phyloP scores from a whole-genome alignment of 352 stramenopile species.

The Phytophthora crassamura region DNA sequence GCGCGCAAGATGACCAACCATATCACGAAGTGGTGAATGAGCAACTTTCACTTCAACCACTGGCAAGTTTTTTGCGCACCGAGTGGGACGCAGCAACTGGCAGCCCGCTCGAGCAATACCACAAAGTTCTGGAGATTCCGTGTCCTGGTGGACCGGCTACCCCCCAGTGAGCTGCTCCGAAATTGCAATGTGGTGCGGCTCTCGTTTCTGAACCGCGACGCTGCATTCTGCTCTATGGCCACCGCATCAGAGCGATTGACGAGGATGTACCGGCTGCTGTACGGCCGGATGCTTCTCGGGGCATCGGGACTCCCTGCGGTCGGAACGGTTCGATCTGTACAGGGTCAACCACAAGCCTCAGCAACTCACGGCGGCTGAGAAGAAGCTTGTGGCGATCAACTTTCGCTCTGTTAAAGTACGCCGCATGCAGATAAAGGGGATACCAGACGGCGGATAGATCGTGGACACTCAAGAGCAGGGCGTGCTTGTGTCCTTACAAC shows the following conservation, averaged over 20 bases:
- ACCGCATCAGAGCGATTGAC: slow-evolving; percentile 1
- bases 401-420: slow-evolving; percentile 1
- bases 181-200: background rate
- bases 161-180: slow-evolving; percentile 1
- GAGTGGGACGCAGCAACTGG: slow-evolving; percentile 1
- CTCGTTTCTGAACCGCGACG: slow-evolving; percentile 4
- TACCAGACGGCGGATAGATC: background rate
- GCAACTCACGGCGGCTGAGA: slow-evolving; percentile 5
- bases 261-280: background rate
- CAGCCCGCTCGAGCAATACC: slow-evolving; percentile 12
- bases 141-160: background rate
- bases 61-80: background rate
- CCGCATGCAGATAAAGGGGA: background rate
- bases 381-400: background rate
- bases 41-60: background rate
- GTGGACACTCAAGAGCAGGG: slow-evolving; percentile 7
- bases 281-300: background rate
- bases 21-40: background rate
- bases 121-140: background rate
- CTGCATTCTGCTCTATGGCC: background rate
- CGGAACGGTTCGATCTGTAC: slow-evolving; percentile 12
- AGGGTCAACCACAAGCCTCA: background rate
- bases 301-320: background rate
- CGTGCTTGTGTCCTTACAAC: slow-evolving; percentile 5
- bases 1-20: background rate